These are phyloP conservation scores for Sporothrix humicola DNA, from an alignment of 2,329 filamentous ascomycete species.

Conservation along the genomic window DNA sequence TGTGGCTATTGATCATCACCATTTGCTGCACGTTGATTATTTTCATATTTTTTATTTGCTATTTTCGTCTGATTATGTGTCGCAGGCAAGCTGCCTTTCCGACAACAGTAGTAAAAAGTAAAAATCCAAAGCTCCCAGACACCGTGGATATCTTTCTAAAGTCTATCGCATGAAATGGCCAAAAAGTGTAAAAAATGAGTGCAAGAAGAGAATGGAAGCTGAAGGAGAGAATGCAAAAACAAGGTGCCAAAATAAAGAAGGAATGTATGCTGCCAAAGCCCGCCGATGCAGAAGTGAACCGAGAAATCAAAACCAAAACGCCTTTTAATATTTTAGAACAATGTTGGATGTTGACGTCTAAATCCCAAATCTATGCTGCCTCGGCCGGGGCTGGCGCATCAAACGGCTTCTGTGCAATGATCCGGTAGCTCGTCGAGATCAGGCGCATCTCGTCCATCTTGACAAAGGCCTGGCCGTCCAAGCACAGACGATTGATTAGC, in stretches of 20 bases:
- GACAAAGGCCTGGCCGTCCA: constrained; percentile 60
- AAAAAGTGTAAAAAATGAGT: constrained; percentile 29
- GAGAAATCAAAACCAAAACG: constrained; percentile 1
- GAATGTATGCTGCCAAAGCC: not conserved
- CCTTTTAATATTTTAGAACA: not conserved
- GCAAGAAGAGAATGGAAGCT: constrained; percentile 23
- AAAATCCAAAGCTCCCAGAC: constrained; percentile 25
- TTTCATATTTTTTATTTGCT: constrained; percentile 18
- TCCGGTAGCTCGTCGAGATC: constrained; percentile 58
- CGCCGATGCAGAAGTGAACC: not conserved
- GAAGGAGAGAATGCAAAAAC: constrained; percentile 11
- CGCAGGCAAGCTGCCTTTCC: not conserved
- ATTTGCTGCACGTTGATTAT: not conserved
- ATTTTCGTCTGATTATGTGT: not conserved
- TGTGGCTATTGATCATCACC: no score
- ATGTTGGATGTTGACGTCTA: no score
- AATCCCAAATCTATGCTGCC: no score
- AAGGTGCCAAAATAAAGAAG: not conserved
- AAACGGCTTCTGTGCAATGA: constrained; percentile 56
- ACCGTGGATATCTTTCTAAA: constrained; percentile 36
- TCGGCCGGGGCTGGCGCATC: not conserved
- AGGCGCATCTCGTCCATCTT: constrained; percentile 61
- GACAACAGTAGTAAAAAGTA: not conserved
- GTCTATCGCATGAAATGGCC: constrained; percentile 29
- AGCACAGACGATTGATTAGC: constrained; percentile 58